Base-by-base conservation (phyloP, 129 eudicot species). In the Cynara cardunculus region DNA sequence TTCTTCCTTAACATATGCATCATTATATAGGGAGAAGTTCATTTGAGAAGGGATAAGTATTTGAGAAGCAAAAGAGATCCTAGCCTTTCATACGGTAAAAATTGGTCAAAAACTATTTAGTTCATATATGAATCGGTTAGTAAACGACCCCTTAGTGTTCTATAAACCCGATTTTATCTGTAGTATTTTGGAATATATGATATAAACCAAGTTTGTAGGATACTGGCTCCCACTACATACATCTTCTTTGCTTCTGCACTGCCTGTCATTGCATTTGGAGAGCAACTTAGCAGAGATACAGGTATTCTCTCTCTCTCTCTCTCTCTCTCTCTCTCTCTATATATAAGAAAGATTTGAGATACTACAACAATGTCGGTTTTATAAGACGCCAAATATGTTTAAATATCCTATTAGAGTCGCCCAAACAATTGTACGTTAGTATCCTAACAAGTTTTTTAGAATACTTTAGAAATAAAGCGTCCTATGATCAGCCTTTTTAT, bases 231-330 rank as follows among this genome's bases (percentile, higher is more conserved):
- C 74, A 87, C 86, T 21, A 78, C 88, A 6, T 87, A 81, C 78
- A 84, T 87, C 46, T 87, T 87, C 37, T 87, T 87, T 53, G 90
- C 90, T 31, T 87, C 90, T 72, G 88, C 88, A 64, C 88, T 87
- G 25, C 90, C 88, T 64, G 90, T 87, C 26, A 84, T 84, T 71
- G 90, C 90, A 76, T 87, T 87, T 81, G 90, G 90, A 30, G 90
- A 87, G 72, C 90, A 87, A 78, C 88, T 87, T 46, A 87, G 83
- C 44, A 73, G 86, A 84, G 90, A 87, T 74, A 87, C 90, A 71
- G 88, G 90, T 84, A 75, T 4, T 22, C 4, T 37, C 21, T 49
- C 62, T 49, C 61, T 49, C 21, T 49, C 61, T 46, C 21, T 46
- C 61, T 46, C n/a, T 44, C 5, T 49, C 61, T 49, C 21, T 49